Evolutionary conservation across 805 yeast genomes (phyloP).

Genomic region (Candida arabinofermentans): DNA sequence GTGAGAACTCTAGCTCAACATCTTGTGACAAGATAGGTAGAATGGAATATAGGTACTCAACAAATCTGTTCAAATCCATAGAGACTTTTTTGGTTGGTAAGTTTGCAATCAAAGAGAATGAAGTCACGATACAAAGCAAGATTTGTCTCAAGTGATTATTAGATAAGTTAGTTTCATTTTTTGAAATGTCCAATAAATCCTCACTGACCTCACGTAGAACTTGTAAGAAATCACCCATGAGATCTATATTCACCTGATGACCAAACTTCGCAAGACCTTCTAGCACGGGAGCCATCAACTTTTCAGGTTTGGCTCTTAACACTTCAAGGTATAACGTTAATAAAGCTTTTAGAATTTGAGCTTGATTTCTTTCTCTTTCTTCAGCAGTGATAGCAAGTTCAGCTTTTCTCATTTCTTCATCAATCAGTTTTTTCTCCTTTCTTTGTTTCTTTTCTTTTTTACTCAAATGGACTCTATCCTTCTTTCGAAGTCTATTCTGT

Average conservation of each 20-base stretch:
- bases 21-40: conserved; percentile 69
- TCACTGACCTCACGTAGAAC: conserved; percentile 78
- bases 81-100: conserved; percentile 69
- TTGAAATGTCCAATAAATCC: conserved; percentile 41
- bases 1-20: conserved; percentile 81
- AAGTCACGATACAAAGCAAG: conserved; percentile 79
- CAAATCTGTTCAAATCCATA: conserved; percentile 77
- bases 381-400: conserved; percentile 84
- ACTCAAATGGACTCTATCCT: conserved; percentile 87
- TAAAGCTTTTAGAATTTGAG: conserved; percentile 72
- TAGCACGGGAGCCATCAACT: conserved; percentile 77
- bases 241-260: conserved; percentile 86
- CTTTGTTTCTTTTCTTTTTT: conserved; percentile 84
- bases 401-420: conserved; percentile 83
- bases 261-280: conserved; percentile 92
- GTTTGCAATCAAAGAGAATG: conserved; percentile 79
- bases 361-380: conserved; percentile 81
- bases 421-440: conserved; percentile 82
- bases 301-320: conserved; percentile 56
- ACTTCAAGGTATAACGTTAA: conserved; percentile 75
- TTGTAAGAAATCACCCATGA: conserved; percentile 88
- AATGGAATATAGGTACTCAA: conserved; percentile 67
- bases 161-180: conserved; percentile 39
- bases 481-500: conserved; percentile 61
- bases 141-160: conserved; percentile 62